A percentile compares a stretch with the other conserved stretches of the same genome.
phyloP scores from a whole-genome alignment of 148 eudicot genomes.

The Nyssa sinensis region DNA sequence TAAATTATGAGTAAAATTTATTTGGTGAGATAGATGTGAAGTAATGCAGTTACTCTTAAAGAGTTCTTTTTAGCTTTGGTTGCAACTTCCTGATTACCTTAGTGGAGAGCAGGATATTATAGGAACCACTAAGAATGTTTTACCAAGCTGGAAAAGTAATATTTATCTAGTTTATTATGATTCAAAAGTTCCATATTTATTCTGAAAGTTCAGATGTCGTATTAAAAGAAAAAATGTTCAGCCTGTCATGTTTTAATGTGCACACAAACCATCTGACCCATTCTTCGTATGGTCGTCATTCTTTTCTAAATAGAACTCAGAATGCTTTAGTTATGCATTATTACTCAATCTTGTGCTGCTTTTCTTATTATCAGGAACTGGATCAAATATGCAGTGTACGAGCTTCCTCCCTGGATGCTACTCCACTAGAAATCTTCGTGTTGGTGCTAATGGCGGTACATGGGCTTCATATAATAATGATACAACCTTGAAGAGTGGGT shows the following conservation, averaged over 20 bases:
- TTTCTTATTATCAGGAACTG: conserved; percentile 10
- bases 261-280: neutral
- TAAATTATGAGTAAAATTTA: neutral
- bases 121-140: too few relatives aligned
- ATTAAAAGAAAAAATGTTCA: neutral
- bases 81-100: conserved; percentile 1
- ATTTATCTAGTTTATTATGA: neutral
- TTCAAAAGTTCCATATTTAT: neutral
- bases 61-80: neutral
- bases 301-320: neutral
- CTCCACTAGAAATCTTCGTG: conserved; percentile 39
- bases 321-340: neutral
- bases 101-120: neutral
- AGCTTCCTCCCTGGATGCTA: conserved; percentile 40
- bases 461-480: conserved; percentile 27
- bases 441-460: conserved; percentile 28
- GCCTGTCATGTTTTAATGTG: conserved; percentile 1
- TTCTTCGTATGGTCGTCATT: neutral
- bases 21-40: neutral
- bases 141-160: too few relatives aligned
- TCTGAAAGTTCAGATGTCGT: neutral
- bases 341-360: neutral
- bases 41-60: neutral
- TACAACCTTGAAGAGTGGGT: conserved; percentile 21
- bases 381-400: conserved; percentile 40